Base-by-base conservation (phyloP, 176 grass and related monocot genomes). In the Tuctoria greenei region DNA sequence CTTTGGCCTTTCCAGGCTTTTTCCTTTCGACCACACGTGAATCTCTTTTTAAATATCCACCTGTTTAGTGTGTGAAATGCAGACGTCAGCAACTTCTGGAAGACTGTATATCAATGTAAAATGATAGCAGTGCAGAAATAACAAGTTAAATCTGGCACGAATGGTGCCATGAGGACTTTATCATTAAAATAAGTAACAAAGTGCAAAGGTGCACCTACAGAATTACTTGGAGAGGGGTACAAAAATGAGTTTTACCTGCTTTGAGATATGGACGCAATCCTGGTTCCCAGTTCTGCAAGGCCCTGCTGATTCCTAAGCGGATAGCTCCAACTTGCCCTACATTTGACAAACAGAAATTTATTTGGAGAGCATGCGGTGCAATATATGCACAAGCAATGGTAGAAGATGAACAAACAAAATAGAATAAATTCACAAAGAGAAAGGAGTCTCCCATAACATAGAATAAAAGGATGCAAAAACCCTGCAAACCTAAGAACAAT, bases 1-100 rank as follows among this genome's bases (percentile, higher is more conserved):
- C 91, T 83, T 99, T 99, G 10, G 92, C 92, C 77, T 95, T 99
- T 52, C 95, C 95, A 68, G 95, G 92, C 55, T 95, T 99, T 65
- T 95, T 95, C 70, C 89, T 92, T 89, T 92, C 91, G 26, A 99
- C 91, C 52, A 88, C 92, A 7, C 89, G 89, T 4, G 91, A 84
- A 81, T 99, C 95, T 82, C 95, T 94, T 61, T 80, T 99, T 68
- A 99, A 84, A 64, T 95, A 95, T 66, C 92, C 95, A 82, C 75
- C 91, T 99, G 84, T 84, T 88, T 39, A 42, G 16, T 15, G 44
- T 55, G 75, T 74, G 73, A 15, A 15, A 74, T n/a, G 6, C 12
- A 35, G 8, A 45, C 13, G 63, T 83, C 18, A 75, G 63, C n/a
- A 75, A 68, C 28, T 46, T 66, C 1, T 27, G 13, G 43, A 75